Evolutionary conservation across 495 filamentous ascomycete species (phyloP), one percentile per base, ranked within the genome.

Genomic region (Barbatosphaeria neglecta): DNA sequence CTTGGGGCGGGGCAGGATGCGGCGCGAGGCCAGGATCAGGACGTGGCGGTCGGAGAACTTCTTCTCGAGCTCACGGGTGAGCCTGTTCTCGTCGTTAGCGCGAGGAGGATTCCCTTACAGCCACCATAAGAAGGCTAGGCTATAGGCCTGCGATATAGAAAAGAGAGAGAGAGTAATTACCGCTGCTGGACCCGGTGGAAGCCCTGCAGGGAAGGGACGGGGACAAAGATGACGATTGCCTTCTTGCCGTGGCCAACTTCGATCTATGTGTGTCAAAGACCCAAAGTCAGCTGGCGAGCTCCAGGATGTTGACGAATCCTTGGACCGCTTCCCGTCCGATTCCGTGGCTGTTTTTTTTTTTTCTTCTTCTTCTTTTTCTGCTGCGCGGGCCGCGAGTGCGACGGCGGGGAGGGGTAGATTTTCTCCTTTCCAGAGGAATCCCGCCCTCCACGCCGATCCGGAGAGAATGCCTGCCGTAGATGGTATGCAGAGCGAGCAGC

Each of bases 11-110:
- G 92, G 90, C 46, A 98, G 86, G 65, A 98, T 98, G 70, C 92
- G 90, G 80, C 92, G 92, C 64, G 90, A 89, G 59, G 90, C 92
- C 54, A 98, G 81, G 82, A 98, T 87, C 66, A 98, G 81, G 69
- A 98, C 92, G 74, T 98, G 92, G 72, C 92, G 90, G 81, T 97
- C 92, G 56, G 92, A 95, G 86, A 98, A 98, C 78, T 97, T 98
- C 87, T 98, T 97, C 81, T 98, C 92, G 62, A 98, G 89, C 80
- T 98, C 92, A 72, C 92, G 92, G 73, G 92, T 97, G 58, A 98
- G 83, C 64, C 92, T 97, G 44, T 16, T 15, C n/a, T 11, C 0
- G 4, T 6, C n/a, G 51, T 66, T 43, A 68, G 59, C 24, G 44
- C 31, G 18, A 45, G 42, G 24, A 24, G 40, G 35, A 13, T 31